Evolutionary conservation across 2,329 filamentous ascomycete species (phyloP).

Genomic region (Neonectria ditissima): DNA sequence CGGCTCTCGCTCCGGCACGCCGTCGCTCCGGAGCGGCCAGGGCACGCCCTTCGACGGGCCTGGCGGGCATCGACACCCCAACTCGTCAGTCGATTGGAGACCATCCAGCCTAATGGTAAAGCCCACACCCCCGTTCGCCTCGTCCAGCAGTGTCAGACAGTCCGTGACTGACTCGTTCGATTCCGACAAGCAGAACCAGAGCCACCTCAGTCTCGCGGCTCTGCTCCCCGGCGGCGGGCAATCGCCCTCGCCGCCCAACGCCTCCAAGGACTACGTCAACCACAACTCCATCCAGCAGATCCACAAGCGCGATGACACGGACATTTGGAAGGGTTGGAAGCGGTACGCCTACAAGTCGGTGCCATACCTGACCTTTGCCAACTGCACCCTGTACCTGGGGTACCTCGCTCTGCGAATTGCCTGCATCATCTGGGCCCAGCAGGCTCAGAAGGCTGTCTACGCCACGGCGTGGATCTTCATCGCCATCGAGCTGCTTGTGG

Average conservation of each 20-base stretch:
- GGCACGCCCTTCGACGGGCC: slow-evolving; percentile 40
- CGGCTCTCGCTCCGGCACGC: slow-evolving; percentile 44
- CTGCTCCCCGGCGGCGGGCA: slow-evolving; percentile 50
- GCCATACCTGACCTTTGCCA: slow-evolving; percentile 55
- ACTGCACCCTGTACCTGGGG: slow-evolving; percentile 56
- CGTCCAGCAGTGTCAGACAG: slow-evolving; percentile 27
- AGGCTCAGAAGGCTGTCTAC: slow-evolving; percentile 53
- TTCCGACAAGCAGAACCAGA: slow-evolving; percentile 52
- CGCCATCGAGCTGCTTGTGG: slow-evolving; percentile 64
- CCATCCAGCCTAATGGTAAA: slow-evolving; percentile 47
- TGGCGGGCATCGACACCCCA: slow-evolving; percentile 27
- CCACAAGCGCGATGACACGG: slow-evolving; percentile 56
- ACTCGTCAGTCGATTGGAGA: slow-evolving; percentile 47
- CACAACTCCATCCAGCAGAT: slow-evolving; percentile 53
- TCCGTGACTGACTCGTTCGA: slow-evolving; percentile 34
- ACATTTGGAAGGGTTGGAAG: slow-evolving; percentile 60
- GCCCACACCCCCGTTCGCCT: slow-evolving; percentile 22
- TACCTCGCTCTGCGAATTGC: slow-evolving; percentile 65
- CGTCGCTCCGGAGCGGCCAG: slow-evolving; percentile 42
- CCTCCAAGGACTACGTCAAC: slow-evolving; percentile 48
- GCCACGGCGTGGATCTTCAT: slow-evolving; percentile 69
- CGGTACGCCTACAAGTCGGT: slow-evolving; percentile 53
- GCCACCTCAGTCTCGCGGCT: slow-evolving; percentile 55
- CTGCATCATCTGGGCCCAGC: slow-evolving; percentile 65
- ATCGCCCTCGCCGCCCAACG: slow-evolving; percentile 37